Evolutionary conservation across 805 yeast species (phyloP).

Genomic region (Hanseniaspora opuntiae): DNA sequence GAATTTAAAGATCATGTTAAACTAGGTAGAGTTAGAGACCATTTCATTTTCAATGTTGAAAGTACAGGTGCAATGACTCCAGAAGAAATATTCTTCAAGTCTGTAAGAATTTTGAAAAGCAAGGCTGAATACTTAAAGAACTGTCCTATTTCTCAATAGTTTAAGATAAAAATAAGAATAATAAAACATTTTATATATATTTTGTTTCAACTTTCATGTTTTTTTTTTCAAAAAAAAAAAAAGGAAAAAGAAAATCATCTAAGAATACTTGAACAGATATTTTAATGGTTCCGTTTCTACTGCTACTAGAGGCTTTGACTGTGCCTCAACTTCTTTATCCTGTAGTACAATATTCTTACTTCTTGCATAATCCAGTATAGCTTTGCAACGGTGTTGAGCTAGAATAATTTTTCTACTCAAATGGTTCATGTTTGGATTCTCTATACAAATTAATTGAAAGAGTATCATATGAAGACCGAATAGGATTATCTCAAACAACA

Average conservation of each 20-base stretch:
- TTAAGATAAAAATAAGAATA: neutral
- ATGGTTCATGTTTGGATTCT: conserved; percentile 16
- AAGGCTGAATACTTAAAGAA: conserved; percentile 69
- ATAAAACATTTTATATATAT: neutral
- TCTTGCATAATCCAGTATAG: neutral
- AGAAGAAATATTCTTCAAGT: conserved; percentile 85
- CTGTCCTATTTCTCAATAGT: conserved; percentile 57
- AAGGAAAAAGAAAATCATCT: neutral
- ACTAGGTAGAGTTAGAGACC: conserved; percentile 81
- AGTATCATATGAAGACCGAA: conserved; percentile 21
- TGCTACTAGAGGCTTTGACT: conserved; percentile 13
- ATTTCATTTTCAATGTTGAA: conserved; percentile 88
- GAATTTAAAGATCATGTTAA: conserved; percentile 82
- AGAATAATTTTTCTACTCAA: conserved; percentile 1
- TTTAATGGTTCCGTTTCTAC: conserved; percentile 1
- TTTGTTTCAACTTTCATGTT: neutral
- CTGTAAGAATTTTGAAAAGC: conserved; percentile 69
- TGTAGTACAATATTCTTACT: neutral
- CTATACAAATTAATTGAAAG: conserved; percentile 21
- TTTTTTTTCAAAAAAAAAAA: neutral
- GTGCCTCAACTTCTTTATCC: neutral
- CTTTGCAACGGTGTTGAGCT: conserved; percentile 4
- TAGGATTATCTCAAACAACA: conserved; percentile 21
- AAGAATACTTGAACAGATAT: neutral
- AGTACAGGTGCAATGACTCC: conserved; percentile 95